These are phyloP conservation scores for Wickerhamomyces sydowiorum DNA, from an alignment of 805 yeast species.

Conservation along the genomic window DNA sequence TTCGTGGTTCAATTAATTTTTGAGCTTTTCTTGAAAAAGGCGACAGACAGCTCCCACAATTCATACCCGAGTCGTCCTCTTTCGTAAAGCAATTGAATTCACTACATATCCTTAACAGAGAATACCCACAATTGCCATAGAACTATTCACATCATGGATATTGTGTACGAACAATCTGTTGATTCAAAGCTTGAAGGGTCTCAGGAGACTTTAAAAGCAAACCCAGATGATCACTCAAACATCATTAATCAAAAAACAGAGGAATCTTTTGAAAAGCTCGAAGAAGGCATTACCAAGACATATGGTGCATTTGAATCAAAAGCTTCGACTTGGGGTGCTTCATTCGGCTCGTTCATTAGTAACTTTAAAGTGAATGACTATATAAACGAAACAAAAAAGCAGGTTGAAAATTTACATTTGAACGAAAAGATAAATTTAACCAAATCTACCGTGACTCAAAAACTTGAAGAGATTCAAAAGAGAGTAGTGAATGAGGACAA, in stretches of 20 bases:
- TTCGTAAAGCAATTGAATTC: too few species aligned
- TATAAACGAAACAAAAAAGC: slow-evolving; percentile 19
- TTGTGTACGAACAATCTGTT: slow-evolving; percentile 21
- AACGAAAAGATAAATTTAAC: slow-evolving; percentile 13
- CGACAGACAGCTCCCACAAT: too few species aligned
- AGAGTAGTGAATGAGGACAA: slow-evolving; percentile 10
- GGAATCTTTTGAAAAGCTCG: slow-evolving; percentile 43
- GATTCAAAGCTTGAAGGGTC: slow-evolving; percentile 11
- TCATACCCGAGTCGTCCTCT: too few species aligned
- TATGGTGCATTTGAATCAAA: slow-evolving; percentile 39
- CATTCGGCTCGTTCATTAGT: slow-evolving; percentile 29
- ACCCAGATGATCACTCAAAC: slow-evolving; percentile 15
- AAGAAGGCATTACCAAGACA: slow-evolving; percentile 46
- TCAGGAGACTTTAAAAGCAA: slow-evolving; percentile 16
- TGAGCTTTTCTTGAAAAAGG: too few species aligned
- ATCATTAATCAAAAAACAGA: slow-evolving; percentile 43
- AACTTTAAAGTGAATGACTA: slow-evolving; percentile 30
- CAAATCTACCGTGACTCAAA: slow-evolving; percentile 4
- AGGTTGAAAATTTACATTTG: slow-evolving; percentile 17
- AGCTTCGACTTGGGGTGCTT: slow-evolving; percentile 30
- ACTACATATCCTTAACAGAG: too few species aligned
- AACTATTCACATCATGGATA: slow-evolving; percentile 29
- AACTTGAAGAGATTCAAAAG: slow-evolving; percentile 10
- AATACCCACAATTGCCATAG: too few species aligned
- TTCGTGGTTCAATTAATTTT: too few species aligned